Percentiles rank a stretch among this genome's conserved stretches.
These are phyloP conservation scores for Pseudovirgaria hyperparasitica DNA, from an alignment of 2,329 filamentous ascomycete species.

Conservation along the genomic window DNA sequence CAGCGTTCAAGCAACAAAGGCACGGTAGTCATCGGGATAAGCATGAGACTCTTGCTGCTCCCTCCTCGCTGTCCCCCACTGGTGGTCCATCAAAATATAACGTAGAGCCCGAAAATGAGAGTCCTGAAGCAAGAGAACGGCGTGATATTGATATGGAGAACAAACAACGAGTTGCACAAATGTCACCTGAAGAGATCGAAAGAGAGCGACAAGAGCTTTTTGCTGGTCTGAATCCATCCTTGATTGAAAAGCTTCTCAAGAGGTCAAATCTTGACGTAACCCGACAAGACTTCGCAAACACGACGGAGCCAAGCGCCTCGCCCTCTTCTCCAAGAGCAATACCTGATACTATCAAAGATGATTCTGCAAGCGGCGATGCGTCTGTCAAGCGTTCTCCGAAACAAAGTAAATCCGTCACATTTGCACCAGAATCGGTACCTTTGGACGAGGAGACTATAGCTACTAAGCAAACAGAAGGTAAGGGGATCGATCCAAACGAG, in stretches of 20 bases:
- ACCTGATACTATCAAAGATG: no score
- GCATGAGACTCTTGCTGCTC: not conserved
- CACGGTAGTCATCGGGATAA: no score
- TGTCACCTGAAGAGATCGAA: slow-evolving; percentile 74
- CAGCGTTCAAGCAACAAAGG: slow-evolving; percentile 69
- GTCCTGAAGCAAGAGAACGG: slow-evolving; percentile 41
- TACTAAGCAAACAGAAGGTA: not conserved
- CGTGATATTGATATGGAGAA: slow-evolving; percentile 75
- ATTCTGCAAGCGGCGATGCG: no score
- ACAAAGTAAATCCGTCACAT: no score
- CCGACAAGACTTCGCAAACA: no score
- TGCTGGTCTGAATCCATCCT: slow-evolving; percentile 56
- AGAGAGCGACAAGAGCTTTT: slow-evolving; percentile 71
- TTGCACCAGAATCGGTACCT: no score
- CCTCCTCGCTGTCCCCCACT: not conserved
- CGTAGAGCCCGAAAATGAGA: slow-evolving; percentile 1
- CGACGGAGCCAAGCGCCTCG: no score
- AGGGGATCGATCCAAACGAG: no score
- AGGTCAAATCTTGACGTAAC: slow-evolving; percentile 67
- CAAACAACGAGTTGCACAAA: slow-evolving; percentile 53
- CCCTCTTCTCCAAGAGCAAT: slow-evolving; percentile 6
- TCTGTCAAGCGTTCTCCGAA: no score
- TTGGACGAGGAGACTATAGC: not conserved
- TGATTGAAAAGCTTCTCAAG: slow-evolving; percentile 65
- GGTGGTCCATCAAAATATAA: no score